A percentile compares a stretch with the other conserved stretches of the same genome.
phyloP scores from a whole-genome alignment of 2,329 filamentous ascomycete genomes.

The Ascosphaera apis region DNA sequence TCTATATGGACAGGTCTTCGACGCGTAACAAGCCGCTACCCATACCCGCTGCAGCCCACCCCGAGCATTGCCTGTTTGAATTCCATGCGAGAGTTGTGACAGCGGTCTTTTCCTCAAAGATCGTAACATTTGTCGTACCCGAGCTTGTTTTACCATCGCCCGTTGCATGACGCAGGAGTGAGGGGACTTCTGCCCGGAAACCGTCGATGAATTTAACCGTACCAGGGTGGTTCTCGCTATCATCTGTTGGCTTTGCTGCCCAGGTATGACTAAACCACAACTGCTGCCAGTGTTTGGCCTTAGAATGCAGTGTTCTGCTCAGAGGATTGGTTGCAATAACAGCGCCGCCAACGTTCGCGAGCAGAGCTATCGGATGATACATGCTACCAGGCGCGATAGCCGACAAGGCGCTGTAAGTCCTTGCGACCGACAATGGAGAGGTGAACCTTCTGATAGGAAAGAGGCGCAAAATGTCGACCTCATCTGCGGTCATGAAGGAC shows the following conservation, averaged over 20 bases:
- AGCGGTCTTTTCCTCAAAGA: slow-evolving; percentile 40
- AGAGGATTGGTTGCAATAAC: slow-evolving; percentile 30
- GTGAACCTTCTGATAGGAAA: slow-evolving; percentile 30
- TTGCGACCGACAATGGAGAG: slow-evolving; percentile 24
- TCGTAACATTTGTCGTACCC: slow-evolving; percentile 16
- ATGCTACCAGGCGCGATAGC: slow-evolving; percentile 14
- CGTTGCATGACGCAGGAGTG: slow-evolving; percentile 11
- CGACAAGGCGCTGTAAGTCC: slow-evolving; percentile 17
- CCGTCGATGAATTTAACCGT: slow-evolving; percentile 22
- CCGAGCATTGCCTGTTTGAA: slow-evolving; percentile 39
- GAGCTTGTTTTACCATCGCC: slow-evolving; percentile 13
- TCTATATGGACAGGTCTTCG: slow-evolving; percentile 39
- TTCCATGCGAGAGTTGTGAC: slow-evolving; percentile 45
- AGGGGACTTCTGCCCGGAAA: slow-evolving; percentile 18
- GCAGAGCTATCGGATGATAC: slow-evolving; percentile 30
- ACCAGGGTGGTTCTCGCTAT: slow-evolving; percentile 9
- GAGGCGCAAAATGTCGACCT: slow-evolving; percentile 27
- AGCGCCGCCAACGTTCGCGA: slow-evolving; percentile 29
- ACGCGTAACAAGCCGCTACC: slow-evolving; percentile 43
- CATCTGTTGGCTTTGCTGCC: slow-evolving; percentile 11
- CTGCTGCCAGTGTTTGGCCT: slow-evolving; percentile 29
- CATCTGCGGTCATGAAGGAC: slow-evolving; percentile 30
- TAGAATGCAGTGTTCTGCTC: slow-evolving; percentile 25
- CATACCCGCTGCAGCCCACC: slow-evolving; percentile 43
- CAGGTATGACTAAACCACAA: slow-evolving; percentile 37